Base-by-base conservation (phyloP, 2,329 filamentous ascomycete species). In the Verticillium nonalfalfae region DNA sequence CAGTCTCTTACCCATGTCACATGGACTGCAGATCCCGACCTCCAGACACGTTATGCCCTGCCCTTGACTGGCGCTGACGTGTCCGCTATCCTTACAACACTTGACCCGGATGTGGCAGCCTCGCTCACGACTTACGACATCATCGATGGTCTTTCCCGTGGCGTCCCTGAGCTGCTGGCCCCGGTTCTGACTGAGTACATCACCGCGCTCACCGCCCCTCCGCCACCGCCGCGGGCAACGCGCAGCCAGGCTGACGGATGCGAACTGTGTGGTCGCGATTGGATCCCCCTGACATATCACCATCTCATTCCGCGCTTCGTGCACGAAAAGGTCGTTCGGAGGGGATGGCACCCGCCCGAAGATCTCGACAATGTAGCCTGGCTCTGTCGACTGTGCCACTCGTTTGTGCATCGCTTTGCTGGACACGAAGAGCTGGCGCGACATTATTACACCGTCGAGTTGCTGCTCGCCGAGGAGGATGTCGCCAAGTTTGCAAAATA, bases 371-470 rank as follows among this genome's bases (percentile, higher is more conserved):
- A 87, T 70, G 92, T 95, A 21, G 91, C 92, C 13, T 96, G 91
- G 91, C 75, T 96, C 66, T 96, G 92, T 74, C 81, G 91, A 58
- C 89, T 91, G 2, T 96, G 92, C 69, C 92, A 96, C 77, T 85
- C 83, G 52, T 93, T 91, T 71, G 90, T 96, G 71, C 92, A 96
- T 77, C 78, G 85, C 45, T 84, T 93, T 70, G 88, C 85, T 38
- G 80, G 76, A 4, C 91, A 95, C 70, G 91, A 96, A 79, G 90
- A 90, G 68, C 75, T 96, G 66, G 92, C 91, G 14, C 80, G 83
- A 67, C 77, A 87, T 60, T 92, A 82, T 71, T 91, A 86, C 75
- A 93, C 86, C 0, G 85, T 95, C 7, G 90, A 94, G 60, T 74
- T 82, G 66, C 78, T 96, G 64, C 71, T 89, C 70, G 84, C 81